Conservation (phyloP, 768 basidiomycete species). For the Boletus coccyginus region DNA sequence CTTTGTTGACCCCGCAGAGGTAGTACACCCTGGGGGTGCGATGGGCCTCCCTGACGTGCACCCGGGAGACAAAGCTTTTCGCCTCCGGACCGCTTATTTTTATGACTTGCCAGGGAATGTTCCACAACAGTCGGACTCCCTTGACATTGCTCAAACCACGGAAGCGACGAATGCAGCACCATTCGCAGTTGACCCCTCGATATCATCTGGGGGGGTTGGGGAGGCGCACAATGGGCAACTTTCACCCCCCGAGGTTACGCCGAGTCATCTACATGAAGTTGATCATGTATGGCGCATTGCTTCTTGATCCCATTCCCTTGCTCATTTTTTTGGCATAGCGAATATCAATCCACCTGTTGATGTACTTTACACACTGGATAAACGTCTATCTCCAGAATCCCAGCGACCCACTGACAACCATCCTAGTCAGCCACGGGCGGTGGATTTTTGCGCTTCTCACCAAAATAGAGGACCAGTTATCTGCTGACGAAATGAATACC, state of each 20-base stretch:
- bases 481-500: slow-evolving; percentile 75
- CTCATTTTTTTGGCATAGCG: slow-evolving; percentile 40
- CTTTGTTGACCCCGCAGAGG: slow-evolving; percentile 32
- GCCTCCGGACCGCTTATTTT: not conserved
- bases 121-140: not conserved
- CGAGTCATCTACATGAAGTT: slow-evolving; percentile 52
- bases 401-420: slow-evolving; percentile 36
- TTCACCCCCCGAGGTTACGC: slow-evolving; percentile 55
- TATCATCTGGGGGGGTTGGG: not conserved
- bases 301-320: not conserved
- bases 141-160: not conserved
- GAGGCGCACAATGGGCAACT: slow-evolving; percentile 8
- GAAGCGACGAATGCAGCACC: not conserved
- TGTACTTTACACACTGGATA: slow-evolving; percentile 85
- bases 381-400: slow-evolving; percentile 52
- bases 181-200: not conserved
- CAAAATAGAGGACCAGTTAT: slow-evolving; percentile 64
- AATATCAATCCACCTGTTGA: slow-evolving; percentile 69
- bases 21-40: not conserved
- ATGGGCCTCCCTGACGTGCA: not conserved
- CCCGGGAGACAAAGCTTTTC: slow-evolving; percentile 1
- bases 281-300: slow-evolving; percentile 55
- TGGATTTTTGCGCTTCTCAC: slow-evolving; percentile 80
- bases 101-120: not conserved
- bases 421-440: slow-evolving; percentile 58